Evolutionary conservation across 2,329 filamentous ascomycete genomes (phyloP).

Genomic region (Nothopassalora personata): DNA sequence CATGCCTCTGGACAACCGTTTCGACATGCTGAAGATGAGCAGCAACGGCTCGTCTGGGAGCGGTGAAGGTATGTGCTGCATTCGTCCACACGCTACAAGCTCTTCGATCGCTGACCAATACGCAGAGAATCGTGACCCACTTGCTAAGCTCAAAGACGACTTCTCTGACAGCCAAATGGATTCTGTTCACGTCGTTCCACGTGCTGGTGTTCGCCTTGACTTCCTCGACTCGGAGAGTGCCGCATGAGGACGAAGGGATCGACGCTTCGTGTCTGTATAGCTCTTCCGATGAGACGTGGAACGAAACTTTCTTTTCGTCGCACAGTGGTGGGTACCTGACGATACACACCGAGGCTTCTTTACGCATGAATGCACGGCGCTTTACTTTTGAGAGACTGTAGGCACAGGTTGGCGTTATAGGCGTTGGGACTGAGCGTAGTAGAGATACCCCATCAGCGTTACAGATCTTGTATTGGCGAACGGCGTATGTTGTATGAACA

Average conservation of each 20-base stretch:
- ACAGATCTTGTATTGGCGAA: slow-evolving; percentile 1
- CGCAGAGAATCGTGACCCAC: slow-evolving; percentile 17
- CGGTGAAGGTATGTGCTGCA: not conserved
- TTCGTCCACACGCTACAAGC: not conserved
- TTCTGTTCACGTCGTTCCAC: slow-evolving; percentile 10
- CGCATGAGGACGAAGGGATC: not conserved
- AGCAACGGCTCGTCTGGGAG: slow-evolving; percentile 21
- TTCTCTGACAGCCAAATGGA: slow-evolving; percentile 9
- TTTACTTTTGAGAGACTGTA: not conserved
- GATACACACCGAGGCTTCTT: not conserved
- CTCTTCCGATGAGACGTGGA: too few species aligned
- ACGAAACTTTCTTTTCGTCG: too few species aligned
- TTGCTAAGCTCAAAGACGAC: slow-evolving; percentile 8
- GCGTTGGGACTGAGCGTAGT: slow-evolving; percentile 7
- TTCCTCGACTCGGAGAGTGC: slow-evolving; percentile 18
- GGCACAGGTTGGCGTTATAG: not conserved
- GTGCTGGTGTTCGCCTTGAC: slow-evolving; percentile 22
- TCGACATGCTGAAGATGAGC: slow-evolving; percentile 54
- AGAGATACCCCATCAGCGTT: slow-evolving; percentile 20
- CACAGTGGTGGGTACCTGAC: too few species aligned
- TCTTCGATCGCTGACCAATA: not conserved
- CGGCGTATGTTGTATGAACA: not conserved
- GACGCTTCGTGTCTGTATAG: not conserved
- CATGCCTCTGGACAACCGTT: slow-evolving; percentile 53
- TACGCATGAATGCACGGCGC: not conserved